Evolutionary conservation across 83 land plant species (phyloP).

Genomic region (Thuja plicata): DNA sequence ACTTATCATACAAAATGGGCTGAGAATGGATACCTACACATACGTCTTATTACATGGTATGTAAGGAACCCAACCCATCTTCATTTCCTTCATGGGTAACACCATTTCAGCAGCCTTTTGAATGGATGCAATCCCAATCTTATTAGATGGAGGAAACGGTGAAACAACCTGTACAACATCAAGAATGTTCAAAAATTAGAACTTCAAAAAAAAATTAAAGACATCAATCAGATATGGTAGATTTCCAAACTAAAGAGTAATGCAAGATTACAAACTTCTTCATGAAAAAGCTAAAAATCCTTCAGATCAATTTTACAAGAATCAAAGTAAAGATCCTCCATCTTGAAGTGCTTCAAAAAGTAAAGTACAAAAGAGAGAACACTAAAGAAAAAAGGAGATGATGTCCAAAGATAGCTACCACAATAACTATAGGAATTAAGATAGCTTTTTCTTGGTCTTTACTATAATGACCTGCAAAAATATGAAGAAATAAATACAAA

Average conservation of each 20-base stretch:
- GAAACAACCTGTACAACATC: conserved; percentile 69
- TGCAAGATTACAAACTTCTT: background rate
- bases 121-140: conserved; percentile 90
- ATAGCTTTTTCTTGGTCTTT: conserved; percentile 45
- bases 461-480: conserved; percentile 54
- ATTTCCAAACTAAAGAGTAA: background rate
- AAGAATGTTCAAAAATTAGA: background rate
- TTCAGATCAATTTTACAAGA: background rate
- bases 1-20: background rate
- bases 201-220: background rate
- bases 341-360: conserved; percentile 3
- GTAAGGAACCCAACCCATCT: conserved; percentile 98
- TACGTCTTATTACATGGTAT: conserved; percentile 76
- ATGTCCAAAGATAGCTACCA: conserved; percentile 45
- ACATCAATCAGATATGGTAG: background rate
- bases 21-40: background rate
- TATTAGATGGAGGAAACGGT: conserved; percentile 93
- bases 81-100: conserved; percentile 96
- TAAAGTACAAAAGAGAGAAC: background rate
- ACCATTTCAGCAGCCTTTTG: conserved; percentile 89
- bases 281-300: no score
- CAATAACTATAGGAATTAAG: conserved; percentile 80
- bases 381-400: background rate
- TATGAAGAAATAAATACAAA: background rate
- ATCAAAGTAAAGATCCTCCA: background rate